A percentile compares a stretch with the other conserved stretches of the same genome.
phyloP scores from a whole-genome alignment of 2,329 filamentous ascomycete species.

The Westerdykella sp. region DNA sequence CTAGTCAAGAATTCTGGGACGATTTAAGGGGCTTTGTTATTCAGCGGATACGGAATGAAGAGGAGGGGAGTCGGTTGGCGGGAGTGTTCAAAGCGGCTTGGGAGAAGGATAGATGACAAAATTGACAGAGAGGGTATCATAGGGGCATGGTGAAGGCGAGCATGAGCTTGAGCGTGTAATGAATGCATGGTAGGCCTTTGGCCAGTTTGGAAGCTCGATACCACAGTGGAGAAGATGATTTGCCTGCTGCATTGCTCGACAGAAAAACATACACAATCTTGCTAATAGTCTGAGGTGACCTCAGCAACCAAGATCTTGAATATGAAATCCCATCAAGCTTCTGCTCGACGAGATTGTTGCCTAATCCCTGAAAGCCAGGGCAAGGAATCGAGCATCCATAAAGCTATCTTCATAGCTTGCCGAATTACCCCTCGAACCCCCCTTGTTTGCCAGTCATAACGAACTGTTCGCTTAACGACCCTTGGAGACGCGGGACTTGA shows the following conservation, averaged over 20 bases:
- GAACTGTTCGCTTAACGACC: constrained; percentile 37
- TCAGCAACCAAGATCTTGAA: neutral
- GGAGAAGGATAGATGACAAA: constrained; percentile 40
- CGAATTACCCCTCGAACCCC: too few species aligned
- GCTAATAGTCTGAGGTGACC: neutral
- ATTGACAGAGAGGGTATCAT: neutral
- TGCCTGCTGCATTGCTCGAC: too few species aligned
- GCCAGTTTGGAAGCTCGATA: too few species aligned
- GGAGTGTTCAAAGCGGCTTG: constrained; percentile 66
- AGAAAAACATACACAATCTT: too few species aligned
- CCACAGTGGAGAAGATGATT: too few species aligned
- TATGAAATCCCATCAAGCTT: too few species aligned
- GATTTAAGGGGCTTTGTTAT: constrained; percentile 77
- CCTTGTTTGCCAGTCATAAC: too few species aligned
- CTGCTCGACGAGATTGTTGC: too few species aligned
- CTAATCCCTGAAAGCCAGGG: too few species aligned
- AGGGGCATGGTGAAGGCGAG: neutral
- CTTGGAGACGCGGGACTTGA: constrained; percentile 52
- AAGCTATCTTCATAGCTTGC: too few species aligned
- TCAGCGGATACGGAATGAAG: constrained; percentile 68
- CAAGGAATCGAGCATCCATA: too few species aligned
- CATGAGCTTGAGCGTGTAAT: too few species aligned
- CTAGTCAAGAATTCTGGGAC: constrained; percentile 73
- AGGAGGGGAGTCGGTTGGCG: constrained; percentile 58
- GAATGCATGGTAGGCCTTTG: neutral